Base-by-base conservation (phyloP, 805 yeast species). In the Candida ulmi region DNA sequence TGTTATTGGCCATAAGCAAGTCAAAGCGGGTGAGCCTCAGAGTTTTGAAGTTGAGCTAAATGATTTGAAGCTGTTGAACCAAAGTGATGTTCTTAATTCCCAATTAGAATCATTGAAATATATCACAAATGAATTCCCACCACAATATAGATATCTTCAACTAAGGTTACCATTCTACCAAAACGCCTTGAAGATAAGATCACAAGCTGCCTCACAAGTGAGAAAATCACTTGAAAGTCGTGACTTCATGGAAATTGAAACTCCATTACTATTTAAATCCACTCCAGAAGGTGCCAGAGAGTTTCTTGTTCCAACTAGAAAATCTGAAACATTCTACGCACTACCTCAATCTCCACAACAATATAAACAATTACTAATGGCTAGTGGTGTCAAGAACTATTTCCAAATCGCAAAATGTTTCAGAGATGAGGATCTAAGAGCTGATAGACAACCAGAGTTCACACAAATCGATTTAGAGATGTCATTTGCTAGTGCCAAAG, bases 261-360 rank as follows among this genome's bases (percentile, higher is more conserved):
- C 99, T 0, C 99, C 99, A 1, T 59, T 91, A 7, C 63, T 93
- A 23, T 93, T 93, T 70, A 90, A 93, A 55, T 85, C 96, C 2
- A 93, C 99, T 0, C 99, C 99, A 0, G 99, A 93, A 61, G 99
- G 99, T 13, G 99, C 99, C 1, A 71, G 95, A 29, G 99, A 93
- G 61, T 93, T 91, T 58, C 62, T 93, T 35, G 97, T 93, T 0
- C 99, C 99, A 1, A 87, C 97, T 0, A 71, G 98, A 47, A 64
- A 72, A 13, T 56, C 64, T 2, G 61, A 63, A 3, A 63, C 68
- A 21, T 83, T 85, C 60, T 93, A 91, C 58, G 97, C 99, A 0
- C 68, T 93, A 23, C 97, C 98, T 0, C 99, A 93, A 60, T 87
- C 96, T 13, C 99, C 99, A 0, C 99, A 93, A 58, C 99, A 93